Base-by-base conservation (phyloP, 2,329 filamentous ascomycete species). In the Cladosporium oxysporum region DNA sequence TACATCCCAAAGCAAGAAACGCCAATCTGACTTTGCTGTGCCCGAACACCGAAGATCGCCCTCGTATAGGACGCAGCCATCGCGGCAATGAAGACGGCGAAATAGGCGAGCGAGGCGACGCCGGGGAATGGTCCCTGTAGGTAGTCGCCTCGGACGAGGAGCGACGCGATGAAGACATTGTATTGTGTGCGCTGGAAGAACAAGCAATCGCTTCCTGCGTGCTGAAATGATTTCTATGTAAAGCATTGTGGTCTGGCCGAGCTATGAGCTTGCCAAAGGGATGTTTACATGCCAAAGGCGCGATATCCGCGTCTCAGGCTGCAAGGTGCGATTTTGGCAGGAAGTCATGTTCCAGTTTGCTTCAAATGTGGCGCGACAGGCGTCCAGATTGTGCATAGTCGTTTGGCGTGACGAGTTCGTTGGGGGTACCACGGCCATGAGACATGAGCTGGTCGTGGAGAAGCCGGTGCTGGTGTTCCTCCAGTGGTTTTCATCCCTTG, bases 51-150 rank as follows among this genome's bases (percentile, higher is more conserved):
- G 65, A 26, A 65, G 61, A 21, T 2, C 59, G 37, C 28, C 58
- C 58, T 26, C 67, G 62, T 57, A 66, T 70, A 28, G 69, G 69
- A 18, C 69, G 68, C 4, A 75, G 68, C 72, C 73, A 75, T 72
- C 71, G 71, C 52, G 73, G 72, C 52, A 74, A 62, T n/a, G 68
- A 55, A 58, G 55, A 69, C 2, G 72, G 72, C 6, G 68, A 73
- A 2, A 71, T 62, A 10, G 72, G 73, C 18, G 71, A 68, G 10
- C 68, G 53, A 28, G 73, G 72, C 4, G 70, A 69, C 1, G 64
- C 66, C 5, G 71, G 73, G 2, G 73, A 71, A 4, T 68, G 64
- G 47, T 74, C 71, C 37, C 68, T 69, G 61, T 73, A 73, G 3
- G 70, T 26, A 26, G 62, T 57, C 1, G 65, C 67, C 47, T 69